Conservation (phyloP, 2,329 filamentous ascomycete genomes). For the Mycocentrospora acerina region DNA sequence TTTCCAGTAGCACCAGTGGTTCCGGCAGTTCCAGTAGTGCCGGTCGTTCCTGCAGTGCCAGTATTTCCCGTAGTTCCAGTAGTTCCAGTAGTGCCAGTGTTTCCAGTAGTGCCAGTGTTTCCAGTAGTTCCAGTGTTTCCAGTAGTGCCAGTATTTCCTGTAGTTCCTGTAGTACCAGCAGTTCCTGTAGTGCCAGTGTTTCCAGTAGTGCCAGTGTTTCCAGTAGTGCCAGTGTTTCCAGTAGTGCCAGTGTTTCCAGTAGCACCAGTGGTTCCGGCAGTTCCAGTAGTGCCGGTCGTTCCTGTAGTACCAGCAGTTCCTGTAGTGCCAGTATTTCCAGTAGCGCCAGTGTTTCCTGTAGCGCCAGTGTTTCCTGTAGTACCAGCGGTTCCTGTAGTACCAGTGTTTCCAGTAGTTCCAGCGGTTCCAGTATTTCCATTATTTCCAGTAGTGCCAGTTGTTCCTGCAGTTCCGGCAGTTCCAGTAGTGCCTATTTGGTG, state of each 20-base stretch:
- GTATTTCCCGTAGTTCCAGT: not conserved
- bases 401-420: not conserved
- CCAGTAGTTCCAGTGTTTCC: slow-evolving; percentile 5
- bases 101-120: slow-evolving; percentile 2
- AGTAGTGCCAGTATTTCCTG: slow-evolving; percentile 1
- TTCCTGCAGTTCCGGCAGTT: slow-evolving; percentile 3
- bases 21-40: slow-evolving; percentile 1
- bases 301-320: not conserved
- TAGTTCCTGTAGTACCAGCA: slow-evolving; percentile 5
- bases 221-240: slow-evolving; percentile 7
- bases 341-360: slow-evolving; percentile 2
- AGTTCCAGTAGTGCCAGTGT: slow-evolving; percentile 2
- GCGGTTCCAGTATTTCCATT: not conserved
- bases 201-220: not conserved
- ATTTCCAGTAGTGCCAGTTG: slow-evolving; percentile 1
- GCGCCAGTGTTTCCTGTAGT: not conserved
- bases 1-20: not conserved
- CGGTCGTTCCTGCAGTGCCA: not conserved
- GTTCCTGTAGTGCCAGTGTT: slow-evolving; percentile 5
- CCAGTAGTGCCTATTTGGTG: slow-evolving; percentile 5
- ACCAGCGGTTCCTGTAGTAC: not conserved
- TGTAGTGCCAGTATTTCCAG: slow-evolving; percentile 3
- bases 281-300: not conserved
- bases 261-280: not conserved
- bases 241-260: slow-evolving; percentile 1